Conservation (phyloP, 1,139 yeast genomes). For the Pichia sp. region DNA sequence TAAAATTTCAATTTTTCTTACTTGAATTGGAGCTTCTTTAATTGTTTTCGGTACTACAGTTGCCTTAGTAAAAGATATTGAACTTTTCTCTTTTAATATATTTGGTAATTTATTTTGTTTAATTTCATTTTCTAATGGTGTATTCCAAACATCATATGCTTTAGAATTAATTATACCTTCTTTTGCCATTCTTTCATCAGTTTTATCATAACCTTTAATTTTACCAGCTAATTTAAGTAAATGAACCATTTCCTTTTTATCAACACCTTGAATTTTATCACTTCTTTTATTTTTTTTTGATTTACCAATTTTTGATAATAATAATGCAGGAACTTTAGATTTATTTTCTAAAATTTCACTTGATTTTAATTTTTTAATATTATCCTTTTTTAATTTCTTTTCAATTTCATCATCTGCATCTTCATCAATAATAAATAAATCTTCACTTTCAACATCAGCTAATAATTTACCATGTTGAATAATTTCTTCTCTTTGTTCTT, state of each 20-base stretch:
- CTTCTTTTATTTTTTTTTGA: conserved; percentile 31
- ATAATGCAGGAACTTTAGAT: conserved; percentile 71
- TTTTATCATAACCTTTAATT: conserved; percentile 48
- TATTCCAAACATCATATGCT: conserved; percentile 66
- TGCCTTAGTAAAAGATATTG: conserved; percentile 49
- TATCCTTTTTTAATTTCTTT: conserved; percentile 36
- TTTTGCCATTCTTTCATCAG: conserved; percentile 47
- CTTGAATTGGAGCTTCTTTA: conserved; percentile 44
- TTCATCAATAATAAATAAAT: conserved; percentile 68
- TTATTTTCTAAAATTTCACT: conserved; percentile 69
- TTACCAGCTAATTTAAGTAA: conserved; percentile 79
- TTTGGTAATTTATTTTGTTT: conserved; percentile 32
- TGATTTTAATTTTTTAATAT: conserved; percentile 51
- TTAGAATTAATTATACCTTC: conserved; percentile 52
- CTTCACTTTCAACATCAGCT: conserved; percentile 35
- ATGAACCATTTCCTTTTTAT: conserved; percentile 58
- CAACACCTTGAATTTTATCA: conserved; percentile 55
- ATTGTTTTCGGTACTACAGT: conserved; percentile 53
- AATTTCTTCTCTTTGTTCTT: conserved; percentile 60
- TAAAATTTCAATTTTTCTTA: conserved; percentile 41
- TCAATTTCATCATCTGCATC: conserved; percentile 47
- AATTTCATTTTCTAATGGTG: conserved; percentile 27
- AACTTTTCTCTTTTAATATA: conserved; percentile 36
- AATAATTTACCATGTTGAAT: conserved; percentile 54
- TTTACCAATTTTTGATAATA: conserved; percentile 8